These are phyloP conservation scores for Diaporthe ilicicola DNA, from an alignment of 2,329 filamentous ascomycete species.

Conservation along the genomic window DNA sequence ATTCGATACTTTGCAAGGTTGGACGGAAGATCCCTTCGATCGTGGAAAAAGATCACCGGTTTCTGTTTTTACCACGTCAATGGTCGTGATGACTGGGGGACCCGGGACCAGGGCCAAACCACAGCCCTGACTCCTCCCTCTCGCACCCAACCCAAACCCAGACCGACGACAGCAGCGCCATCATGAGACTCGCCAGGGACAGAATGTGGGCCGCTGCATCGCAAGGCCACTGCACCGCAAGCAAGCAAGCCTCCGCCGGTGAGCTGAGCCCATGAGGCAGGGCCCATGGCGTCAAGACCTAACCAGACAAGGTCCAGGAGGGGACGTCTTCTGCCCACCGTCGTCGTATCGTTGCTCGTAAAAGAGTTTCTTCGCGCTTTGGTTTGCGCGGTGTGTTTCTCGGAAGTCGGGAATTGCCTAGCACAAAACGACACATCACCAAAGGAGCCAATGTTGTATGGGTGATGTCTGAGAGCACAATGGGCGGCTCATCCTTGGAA, in stretches of 20 bases:
- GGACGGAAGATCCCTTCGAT: constrained; percentile 30
- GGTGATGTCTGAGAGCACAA: constrained; percentile 24
- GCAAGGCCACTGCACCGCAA: constrained; percentile 7
- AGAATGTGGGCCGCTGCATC: constrained; percentile 30
- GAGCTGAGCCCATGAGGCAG: constrained; percentile 25
- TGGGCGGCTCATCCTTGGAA: constrained; percentile 5
- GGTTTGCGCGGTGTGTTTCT: constrained; percentile 1
- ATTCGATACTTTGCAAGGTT: constrained; percentile 6
- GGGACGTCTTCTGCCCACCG: not conserved
- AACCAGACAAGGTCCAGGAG: constrained; percentile 6
- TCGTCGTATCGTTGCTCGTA: not conserved
- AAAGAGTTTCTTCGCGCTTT: not conserved
- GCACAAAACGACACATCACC: constrained; percentile 14
- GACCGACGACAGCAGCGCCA: constrained; percentile 20
- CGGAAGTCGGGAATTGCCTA: constrained; percentile 11
- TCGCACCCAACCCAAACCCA: constrained; percentile 22
- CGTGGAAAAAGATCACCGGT: constrained; percentile 30
- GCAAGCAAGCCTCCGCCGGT: constrained; percentile 15
- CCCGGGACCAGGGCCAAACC: constrained; percentile 12
- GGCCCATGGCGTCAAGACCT: not conserved
- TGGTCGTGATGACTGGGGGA: constrained; percentile 13
- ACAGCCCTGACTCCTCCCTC: constrained; percentile 23
- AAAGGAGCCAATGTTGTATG: constrained; percentile 16
- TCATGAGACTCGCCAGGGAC: constrained; percentile 24
- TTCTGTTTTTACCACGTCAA: constrained; percentile 35